Conservation (phyloP, 2,329 filamentous ascomycete genomes). For the Thermoascus crustaceus region DNA sequence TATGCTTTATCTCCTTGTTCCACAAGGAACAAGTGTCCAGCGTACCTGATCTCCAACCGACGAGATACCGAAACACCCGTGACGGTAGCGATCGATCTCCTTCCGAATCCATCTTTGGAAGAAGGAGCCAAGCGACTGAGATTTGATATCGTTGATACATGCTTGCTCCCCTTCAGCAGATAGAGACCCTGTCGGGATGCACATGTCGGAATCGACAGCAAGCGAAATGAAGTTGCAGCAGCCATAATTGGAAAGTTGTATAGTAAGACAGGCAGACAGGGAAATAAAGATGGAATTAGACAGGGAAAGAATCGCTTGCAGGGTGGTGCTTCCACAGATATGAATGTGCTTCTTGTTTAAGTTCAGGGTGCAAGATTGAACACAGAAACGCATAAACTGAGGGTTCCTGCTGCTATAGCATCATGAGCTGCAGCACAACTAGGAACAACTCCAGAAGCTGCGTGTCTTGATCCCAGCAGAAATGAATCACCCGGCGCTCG, state of each 20-base stretch:
- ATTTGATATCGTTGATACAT: slow-evolving; percentile 1
- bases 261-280: neutral
- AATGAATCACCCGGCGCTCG: too few relatives aligned
- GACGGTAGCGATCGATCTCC: neutral
- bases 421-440: neutral
- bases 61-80: neutral
- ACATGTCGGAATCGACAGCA: slow-evolving; percentile 8
- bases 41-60: neutral
- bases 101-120: neutral
- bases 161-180: neutral
- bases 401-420: neutral
- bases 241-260: slow-evolving; percentile 9
- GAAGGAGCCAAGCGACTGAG: neutral
- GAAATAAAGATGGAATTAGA: neutral
- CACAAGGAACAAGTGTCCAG: neutral
- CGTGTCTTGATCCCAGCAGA: too few relatives aligned
- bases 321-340: too few relatives aligned
- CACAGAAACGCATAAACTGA: neutral
- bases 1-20: neutral
- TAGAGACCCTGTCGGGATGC: slow-evolving; percentile 7
- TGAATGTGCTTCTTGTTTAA: too few relatives aligned
- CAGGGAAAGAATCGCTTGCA: neutral
- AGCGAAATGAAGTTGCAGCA: slow-evolving; percentile 3
- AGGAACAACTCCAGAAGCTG: too few relatives aligned
- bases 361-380: neutral